Conservation (phyloP, 495 filamentous ascomycete genomes). For the Lepraria neglecta region DNA sequence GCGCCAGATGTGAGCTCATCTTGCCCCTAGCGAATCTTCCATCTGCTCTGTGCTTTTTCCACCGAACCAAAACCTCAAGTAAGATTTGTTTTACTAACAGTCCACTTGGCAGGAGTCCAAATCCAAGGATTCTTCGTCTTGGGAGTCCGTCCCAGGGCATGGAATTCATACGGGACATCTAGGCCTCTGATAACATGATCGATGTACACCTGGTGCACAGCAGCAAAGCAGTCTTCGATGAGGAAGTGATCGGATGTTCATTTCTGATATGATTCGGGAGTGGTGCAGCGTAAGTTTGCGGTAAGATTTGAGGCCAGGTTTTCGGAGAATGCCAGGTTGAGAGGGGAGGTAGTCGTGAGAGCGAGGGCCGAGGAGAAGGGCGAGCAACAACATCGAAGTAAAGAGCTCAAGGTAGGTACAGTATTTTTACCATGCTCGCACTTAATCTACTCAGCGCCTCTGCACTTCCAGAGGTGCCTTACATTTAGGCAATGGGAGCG, state of each 20-base stretch:
- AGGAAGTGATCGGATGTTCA: conserved; percentile 3
- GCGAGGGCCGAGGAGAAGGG: not conserved
- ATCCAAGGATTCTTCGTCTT: not conserved
- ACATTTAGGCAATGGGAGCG: no score
- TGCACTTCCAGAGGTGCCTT: no score
- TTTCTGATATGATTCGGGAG: not conserved
- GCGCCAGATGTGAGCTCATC: not conserved
- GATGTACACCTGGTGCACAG: conserved; percentile 15
- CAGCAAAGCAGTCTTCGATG: conserved; percentile 17
- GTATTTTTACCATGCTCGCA: no score
- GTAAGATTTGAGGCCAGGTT: not conserved
- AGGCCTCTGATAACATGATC: not conserved
- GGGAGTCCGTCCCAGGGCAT: not conserved
- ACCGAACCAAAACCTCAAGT: no score
- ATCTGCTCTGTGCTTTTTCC: no score
- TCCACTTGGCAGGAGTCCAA: not conserved
- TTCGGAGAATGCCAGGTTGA: not conserved
- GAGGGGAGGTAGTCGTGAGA: not conserved
- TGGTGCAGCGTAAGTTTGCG: not conserved
- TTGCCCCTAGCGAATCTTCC: not conserved
- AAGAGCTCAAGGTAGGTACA: no score
- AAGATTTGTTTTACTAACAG: not conserved
- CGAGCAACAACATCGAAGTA: not conserved
- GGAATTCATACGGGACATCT: conserved; percentile 3
- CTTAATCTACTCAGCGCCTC: no score